These are phyloP conservation scores for Eimeria necatrix DNA, from an alignment of 169 alveolate genomes.

Conservation along the genomic window DNA sequence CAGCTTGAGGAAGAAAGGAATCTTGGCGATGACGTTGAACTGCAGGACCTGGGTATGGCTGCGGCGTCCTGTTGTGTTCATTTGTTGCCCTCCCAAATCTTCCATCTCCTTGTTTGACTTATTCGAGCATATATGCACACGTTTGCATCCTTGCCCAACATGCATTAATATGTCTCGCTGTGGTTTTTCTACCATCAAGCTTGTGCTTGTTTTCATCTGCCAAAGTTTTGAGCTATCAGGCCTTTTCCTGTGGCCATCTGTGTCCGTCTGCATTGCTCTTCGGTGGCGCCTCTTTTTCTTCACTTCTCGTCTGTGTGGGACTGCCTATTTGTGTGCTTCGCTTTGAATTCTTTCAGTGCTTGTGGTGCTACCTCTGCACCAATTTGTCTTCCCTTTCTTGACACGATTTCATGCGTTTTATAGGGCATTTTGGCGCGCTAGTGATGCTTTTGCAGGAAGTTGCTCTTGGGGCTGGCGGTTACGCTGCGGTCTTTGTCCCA, in stretches of 20 bases:
- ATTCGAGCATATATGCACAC: not conserved
- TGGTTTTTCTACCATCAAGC: no score
- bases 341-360: not conserved
- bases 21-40: not conserved
- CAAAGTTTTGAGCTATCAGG: no score
- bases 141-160: no score
- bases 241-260: no score
- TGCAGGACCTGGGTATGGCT: conserved; percentile 13
- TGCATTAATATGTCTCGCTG: no score
- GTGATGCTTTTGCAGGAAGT: not conserved
- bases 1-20: not conserved
- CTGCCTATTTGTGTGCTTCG: not conserved
- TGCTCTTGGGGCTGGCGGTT: conserved; percentile 27
- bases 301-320: no score
- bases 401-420: not conserved
- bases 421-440: not conserved
- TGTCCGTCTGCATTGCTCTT: no score
- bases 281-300: no score
- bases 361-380: not conserved
- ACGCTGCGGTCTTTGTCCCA: conserved; percentile 28
- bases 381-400: not conserved
- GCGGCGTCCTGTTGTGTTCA: not conserved
- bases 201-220: no score
- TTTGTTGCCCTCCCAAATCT: not conserved
- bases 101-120: not conserved